Percentiles rank a stretch among this genome's conserved stretches.
Conservation (phyloP, 331 rosid genomes). For the Pyrus hybrid region DNA sequence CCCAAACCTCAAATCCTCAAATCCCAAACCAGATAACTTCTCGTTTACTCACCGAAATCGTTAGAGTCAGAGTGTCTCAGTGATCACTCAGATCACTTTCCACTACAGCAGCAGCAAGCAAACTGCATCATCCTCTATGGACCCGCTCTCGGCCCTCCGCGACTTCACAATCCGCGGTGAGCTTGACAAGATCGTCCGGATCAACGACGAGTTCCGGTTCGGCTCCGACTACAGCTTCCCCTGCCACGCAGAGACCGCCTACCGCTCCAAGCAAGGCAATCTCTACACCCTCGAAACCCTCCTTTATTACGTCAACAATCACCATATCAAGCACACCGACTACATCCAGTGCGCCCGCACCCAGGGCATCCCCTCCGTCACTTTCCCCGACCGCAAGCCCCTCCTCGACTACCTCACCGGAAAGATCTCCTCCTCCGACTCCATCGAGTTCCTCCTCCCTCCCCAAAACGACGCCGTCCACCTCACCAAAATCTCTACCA, state of each 20-base stretch:
- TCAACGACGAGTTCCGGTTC: slow-evolving; percentile 69
- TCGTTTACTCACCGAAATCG: neutral
- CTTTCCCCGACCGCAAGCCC: slow-evolving; percentile 90
- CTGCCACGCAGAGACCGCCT: slow-evolving; percentile 60
- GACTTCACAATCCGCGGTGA: slow-evolving; percentile 86
- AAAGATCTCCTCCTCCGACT: slow-evolving; percentile 58
- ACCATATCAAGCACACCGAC: slow-evolving; percentile 75
- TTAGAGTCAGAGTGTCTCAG: neutral
- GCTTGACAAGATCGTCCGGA: slow-evolving; percentile 52
- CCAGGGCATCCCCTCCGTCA: slow-evolving; percentile 65
- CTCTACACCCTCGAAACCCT: slow-evolving; percentile 93
- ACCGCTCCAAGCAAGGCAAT: slow-evolving; percentile 83
- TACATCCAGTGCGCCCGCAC: slow-evolving; percentile 73
- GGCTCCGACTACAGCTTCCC: slow-evolving; percentile 73
- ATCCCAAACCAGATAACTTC: neutral
- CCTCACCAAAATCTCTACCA: slow-evolving; percentile 38
- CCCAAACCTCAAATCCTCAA: neutral
- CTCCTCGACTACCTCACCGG: slow-evolving; percentile 83
- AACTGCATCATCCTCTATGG: slow-evolving; percentile 33
- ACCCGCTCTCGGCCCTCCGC: slow-evolving; percentile 86
- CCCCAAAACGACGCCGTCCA: slow-evolving; percentile 23
- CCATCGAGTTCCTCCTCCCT: slow-evolving; percentile 64
- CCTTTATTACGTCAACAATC: slow-evolving; percentile 64
- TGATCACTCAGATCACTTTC: neutral
- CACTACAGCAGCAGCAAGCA: neutral